These are phyloP conservation scores for Medicago ruthenica DNA, from an alignment of 306 rosid genomes.

Conservation along the genomic window DNA sequence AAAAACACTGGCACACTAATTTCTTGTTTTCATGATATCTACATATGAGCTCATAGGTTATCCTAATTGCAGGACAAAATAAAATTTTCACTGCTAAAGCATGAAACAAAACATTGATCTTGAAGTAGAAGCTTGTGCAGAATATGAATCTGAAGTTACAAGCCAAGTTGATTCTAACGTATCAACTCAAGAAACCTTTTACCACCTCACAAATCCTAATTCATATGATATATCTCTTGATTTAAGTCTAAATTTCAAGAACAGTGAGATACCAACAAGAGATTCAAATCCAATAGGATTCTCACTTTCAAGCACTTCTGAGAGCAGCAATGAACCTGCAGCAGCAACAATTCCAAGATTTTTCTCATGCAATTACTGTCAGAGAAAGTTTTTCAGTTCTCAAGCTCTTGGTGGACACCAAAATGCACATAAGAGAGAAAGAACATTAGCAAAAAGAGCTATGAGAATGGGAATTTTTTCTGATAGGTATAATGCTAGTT, in stretches of 20 bases:
- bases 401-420: slow-evolving; percentile 99
- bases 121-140: slow-evolving; percentile 72
- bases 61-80: slow-evolving; percentile 47
- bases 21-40: slow-evolving; percentile 34
- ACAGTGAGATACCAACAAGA: slow-evolving; percentile 46
- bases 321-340: slow-evolving; percentile 79
- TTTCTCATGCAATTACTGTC: slow-evolving; percentile 89
- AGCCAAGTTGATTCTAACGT: slow-evolving; percentile 86
- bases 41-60: slow-evolving; percentile 14
- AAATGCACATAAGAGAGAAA: slow-evolving; percentile 88
- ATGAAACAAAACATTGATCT: slow-evolving; percentile 77
- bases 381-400: slow-evolving; percentile 85
- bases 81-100: slow-evolving; percentile 36
- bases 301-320: slow-evolving; percentile 83
- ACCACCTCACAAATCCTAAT: slow-evolving; percentile 47
- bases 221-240: slow-evolving; percentile 61
- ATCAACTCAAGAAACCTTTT: slow-evolving; percentile 66
- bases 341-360: slow-evolving; percentile 56
- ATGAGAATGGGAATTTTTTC: slow-evolving; percentile 80
- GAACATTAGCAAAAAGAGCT: slow-evolving; percentile 84
- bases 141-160: slow-evolving; percentile 72
- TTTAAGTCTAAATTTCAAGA: slow-evolving; percentile 69
- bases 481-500: slow-evolving; percentile 62
- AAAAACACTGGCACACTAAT: neutral
- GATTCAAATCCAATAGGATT: slow-evolving; percentile 62